Conservation (phyloP, 805 yeast species). For the Nakazawaea sp. region DNA sequence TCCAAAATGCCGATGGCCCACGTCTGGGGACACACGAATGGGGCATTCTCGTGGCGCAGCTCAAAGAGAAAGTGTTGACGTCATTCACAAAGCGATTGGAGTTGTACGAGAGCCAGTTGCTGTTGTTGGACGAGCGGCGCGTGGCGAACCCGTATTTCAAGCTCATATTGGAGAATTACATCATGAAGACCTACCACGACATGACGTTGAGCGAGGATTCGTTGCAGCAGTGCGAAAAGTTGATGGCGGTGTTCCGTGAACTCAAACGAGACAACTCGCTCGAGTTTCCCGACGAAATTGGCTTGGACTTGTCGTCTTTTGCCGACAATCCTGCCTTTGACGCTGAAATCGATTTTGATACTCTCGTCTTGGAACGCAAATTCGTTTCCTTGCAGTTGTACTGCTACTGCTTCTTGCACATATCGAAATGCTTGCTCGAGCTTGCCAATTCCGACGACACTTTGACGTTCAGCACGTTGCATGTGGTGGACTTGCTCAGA, state of each 20-base stretch:
- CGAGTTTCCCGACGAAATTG: slow-evolving; percentile 1
- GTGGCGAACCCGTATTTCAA: slow-evolving; percentile 11
- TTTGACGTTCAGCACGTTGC: slow-evolving; percentile 21
- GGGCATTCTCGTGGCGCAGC: neutral
- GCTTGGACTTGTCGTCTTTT: slow-evolving; percentile 2
- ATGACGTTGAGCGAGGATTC: slow-evolving; percentile 60
- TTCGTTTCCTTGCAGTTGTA: slow-evolving; percentile 30
- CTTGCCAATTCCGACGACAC: slow-evolving; percentile 19
- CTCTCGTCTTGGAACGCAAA: slow-evolving; percentile 4
- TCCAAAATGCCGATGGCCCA: neutral
- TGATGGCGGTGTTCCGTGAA: slow-evolving; percentile 27
- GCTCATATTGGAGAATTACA: slow-evolving; percentile 18
- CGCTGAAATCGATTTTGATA: slow-evolving; percentile 3
- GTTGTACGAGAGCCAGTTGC: slow-evolving; percentile 24
- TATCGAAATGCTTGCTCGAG: slow-evolving; percentile 20
- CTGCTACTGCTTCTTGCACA: slow-evolving; percentile 27
- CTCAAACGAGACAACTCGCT: slow-evolving; percentile 1
- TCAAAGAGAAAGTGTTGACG: slow-evolving; percentile 34
- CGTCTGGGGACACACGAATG: neutral
- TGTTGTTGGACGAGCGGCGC: slow-evolving; percentile 14
- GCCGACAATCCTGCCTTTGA: slow-evolving; percentile 2
- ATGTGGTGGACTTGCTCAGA: slow-evolving; percentile 22
- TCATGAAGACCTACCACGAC: slow-evolving; percentile 31
- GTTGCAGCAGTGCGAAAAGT: slow-evolving; percentile 38
- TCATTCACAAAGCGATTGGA: slow-evolving; percentile 46